A percentile compares a stretch with the other conserved stretches of the same genome.
Conservation (phyloP, 2,329 filamentous ascomycete species). For the Xylariaceae sp. region DNA sequence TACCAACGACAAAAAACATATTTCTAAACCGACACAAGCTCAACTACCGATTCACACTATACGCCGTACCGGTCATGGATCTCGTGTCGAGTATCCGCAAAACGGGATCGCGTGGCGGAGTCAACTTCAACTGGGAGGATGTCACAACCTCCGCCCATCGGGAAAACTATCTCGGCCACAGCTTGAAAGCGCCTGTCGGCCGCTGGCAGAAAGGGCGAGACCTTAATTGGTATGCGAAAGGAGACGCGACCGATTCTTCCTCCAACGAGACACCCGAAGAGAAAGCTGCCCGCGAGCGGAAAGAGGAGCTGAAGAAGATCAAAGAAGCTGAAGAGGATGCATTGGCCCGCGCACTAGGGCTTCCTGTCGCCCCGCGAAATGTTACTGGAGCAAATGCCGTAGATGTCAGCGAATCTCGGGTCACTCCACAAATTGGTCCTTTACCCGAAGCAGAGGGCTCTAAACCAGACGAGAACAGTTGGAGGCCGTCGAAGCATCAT, state of each 20-base stretch:
- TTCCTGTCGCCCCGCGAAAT: slow-evolving; percentile 71
- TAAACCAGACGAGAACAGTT: slow-evolving; percentile 30
- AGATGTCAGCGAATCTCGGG: slow-evolving; percentile 56
- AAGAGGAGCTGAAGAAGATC: slow-evolving; percentile 75
- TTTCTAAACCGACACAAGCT: too few species aligned
- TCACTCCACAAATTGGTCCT: slow-evolving; percentile 31
- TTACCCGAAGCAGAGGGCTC: slow-evolving; percentile 15
- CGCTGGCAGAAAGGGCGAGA: slow-evolving; percentile 85
- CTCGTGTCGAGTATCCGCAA: slow-evolving; percentile 92
- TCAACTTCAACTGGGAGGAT: slow-evolving; percentile 96
- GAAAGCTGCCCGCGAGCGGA: slow-evolving; percentile 65
- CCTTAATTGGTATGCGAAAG: slow-evolving; percentile 69
- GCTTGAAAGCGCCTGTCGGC: slow-evolving; percentile 88
- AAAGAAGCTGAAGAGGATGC: slow-evolving; percentile 96
- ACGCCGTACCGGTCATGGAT: too few species aligned
- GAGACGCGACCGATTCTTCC: slow-evolving; percentile 56
- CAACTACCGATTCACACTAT: too few species aligned
- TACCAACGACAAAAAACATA: too few species aligned
- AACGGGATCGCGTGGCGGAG: slow-evolving; percentile 86
- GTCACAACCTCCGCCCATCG: slow-evolving; percentile 86
- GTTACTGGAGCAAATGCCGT: slow-evolving; percentile 72
- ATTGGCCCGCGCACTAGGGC: slow-evolving; percentile 79
- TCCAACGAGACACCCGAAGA: slow-evolving; percentile 66
- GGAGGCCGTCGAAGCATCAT: slow-evolving; percentile 35
- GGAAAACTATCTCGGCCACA: slow-evolving; percentile 90